These are phyloP conservation scores for Sergeia podlipaevii DNA, from an alignment of 208 protist genomes.

Conservation along the genomic window DNA sequence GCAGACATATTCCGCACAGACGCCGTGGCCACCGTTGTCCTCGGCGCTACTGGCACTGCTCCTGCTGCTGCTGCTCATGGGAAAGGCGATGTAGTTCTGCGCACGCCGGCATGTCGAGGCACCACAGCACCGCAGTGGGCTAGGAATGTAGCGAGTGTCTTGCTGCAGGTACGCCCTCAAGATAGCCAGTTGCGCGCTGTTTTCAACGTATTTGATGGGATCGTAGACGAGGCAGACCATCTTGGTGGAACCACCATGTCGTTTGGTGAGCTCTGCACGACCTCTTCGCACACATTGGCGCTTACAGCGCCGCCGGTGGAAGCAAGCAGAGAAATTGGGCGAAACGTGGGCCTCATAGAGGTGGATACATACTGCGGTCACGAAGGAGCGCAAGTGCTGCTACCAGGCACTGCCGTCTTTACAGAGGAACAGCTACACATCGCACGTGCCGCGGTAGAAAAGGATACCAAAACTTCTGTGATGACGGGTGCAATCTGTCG, in stretches of 20 bases:
- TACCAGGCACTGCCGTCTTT: too few species aligned
- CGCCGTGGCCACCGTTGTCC: constrained; percentile 35
- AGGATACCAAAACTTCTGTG: constrained; percentile 6
- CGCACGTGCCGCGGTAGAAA: neutral
- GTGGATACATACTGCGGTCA: constrained; percentile 9
- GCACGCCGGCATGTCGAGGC: constrained; percentile 39
- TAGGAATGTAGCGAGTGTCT: constrained; percentile 18
- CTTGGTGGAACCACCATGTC: constrained; percentile 61
- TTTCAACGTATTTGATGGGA: constrained; percentile 71
- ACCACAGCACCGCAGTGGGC: constrained; percentile 44
- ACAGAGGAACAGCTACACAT: too few species aligned
- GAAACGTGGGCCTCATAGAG: constrained; percentile 9
- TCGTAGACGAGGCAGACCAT: constrained; percentile 64
- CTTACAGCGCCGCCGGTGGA: constrained; percentile 15
- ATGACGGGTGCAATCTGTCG: neutral
- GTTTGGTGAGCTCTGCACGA: constrained; percentile 51
- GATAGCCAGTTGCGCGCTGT: constrained; percentile 1
- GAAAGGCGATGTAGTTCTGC: constrained; percentile 30
- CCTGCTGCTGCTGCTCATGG: too few species aligned
- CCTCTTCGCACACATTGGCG: constrained; percentile 29
- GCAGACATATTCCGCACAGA: constrained; percentile 55
- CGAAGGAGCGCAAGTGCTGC: too few species aligned
- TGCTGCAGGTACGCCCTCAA: constrained; percentile 44
- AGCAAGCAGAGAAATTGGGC: neutral
- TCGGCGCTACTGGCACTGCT: too few species aligned